phyloP scores from a whole-genome alignment of 2,329 filamentous ascomycete species.

The Calycina herbarum region DNA sequence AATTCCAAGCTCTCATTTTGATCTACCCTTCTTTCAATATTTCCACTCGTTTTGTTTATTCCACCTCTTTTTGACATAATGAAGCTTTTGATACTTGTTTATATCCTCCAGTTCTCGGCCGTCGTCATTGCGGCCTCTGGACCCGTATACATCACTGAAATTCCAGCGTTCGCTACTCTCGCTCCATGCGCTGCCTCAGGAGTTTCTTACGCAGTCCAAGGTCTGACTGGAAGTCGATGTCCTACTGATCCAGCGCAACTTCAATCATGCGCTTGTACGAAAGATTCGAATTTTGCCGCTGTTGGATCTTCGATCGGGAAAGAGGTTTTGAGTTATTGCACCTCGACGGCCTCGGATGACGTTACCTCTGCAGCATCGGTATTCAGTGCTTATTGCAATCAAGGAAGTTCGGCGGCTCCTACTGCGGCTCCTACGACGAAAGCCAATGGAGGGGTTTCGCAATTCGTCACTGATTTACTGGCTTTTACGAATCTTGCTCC shows the following conservation, averaged over 20 bases:
- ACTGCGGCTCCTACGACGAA: conserved; percentile 7
- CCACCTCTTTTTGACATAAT: conserved; percentile 6
- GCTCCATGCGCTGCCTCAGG: conserved; percentile 52
- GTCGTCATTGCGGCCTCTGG: conserved; percentile 9
- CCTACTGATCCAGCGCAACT: conserved; percentile 46
- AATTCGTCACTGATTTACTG: conserved; percentile 52
- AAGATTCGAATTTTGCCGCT: conserved; percentile 22
- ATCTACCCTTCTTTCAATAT: not conserved
- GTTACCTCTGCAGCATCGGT: conserved; percentile 19
- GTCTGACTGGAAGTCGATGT: conserved; percentile 46
- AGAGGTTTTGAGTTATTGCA: conserved; percentile 16
- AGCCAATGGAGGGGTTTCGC: conserved; percentile 15
- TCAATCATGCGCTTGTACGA: conserved; percentile 45
- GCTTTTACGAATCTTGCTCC: conserved; percentile 45
- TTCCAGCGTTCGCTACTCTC: conserved; percentile 35
- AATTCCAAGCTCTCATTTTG: not conserved
- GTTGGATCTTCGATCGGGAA: conserved; percentile 13
- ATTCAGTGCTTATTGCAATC: conserved; percentile 24
- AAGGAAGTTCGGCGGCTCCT: conserved; percentile 9
- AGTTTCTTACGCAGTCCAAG: conserved; percentile 46
- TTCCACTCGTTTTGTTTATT: not conserved
- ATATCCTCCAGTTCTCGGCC: conserved; percentile 5
- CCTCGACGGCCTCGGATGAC: conserved; percentile 21
- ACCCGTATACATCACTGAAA: conserved; percentile 21
- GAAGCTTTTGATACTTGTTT: conserved; percentile 10